Evolutionary conservation across 192 early-diverging fungal genomes (phyloP).

Genomic region (Rhizophagus prolifer): DNA sequence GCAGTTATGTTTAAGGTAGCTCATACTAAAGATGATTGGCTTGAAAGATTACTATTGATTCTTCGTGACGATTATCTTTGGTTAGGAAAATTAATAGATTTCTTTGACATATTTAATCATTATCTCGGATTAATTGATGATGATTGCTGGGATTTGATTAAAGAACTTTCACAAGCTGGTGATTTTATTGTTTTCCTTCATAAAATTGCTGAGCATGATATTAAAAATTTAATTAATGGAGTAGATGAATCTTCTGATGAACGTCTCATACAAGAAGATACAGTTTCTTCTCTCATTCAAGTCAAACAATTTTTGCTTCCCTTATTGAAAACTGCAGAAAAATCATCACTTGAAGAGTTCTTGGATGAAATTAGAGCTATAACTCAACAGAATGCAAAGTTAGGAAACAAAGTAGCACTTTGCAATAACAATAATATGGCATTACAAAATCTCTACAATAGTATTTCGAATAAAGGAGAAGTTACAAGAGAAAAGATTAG

Average conservation of each 20-base stretch:
- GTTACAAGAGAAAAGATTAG: slow-evolving; percentile 24
- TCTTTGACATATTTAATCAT: neutral
- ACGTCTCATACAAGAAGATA: slow-evolving; percentile 28
- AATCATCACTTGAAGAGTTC: neutral
- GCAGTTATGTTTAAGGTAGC: neutral
- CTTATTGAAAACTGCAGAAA: slow-evolving; percentile 3
- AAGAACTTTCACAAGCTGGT: neutral
- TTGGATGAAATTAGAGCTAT: neutral
- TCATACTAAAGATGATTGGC: neutral
- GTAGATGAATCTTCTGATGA: slow-evolving; percentile 32
- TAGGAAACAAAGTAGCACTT: slow-evolving; percentile 17
- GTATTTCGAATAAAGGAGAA: slow-evolving; percentile 24
- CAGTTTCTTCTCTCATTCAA: slow-evolving; percentile 27
- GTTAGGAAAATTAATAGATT: neutral
- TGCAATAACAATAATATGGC: slow-evolving; percentile 22
- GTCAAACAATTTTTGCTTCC: slow-evolving; percentile 28
- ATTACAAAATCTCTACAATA: slow-evolving; percentile 25
- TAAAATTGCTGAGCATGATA: neutral
- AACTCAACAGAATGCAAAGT: too few relatives aligned
- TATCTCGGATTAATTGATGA: neutral
- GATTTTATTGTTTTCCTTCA: neutral
- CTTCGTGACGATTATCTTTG: neutral
- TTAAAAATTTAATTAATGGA: slow-evolving; percentile 33
- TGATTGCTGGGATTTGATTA: neutral
- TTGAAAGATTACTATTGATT: neutral